Conservation (phyloP, 345 rosid species). For the Rhizophora apiculata region DNA sequence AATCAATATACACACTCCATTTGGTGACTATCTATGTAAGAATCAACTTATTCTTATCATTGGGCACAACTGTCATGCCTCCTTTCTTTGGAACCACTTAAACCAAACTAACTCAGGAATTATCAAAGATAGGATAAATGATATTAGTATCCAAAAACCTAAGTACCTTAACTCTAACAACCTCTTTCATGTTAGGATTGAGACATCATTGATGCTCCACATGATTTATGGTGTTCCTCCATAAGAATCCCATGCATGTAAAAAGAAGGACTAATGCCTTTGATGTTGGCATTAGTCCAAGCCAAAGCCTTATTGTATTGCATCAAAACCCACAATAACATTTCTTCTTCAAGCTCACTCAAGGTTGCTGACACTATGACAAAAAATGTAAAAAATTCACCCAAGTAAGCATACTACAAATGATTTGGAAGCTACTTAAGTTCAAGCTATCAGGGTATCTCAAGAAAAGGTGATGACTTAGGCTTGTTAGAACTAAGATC, state of each 20-base stretch:
- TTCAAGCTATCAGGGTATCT: no score
- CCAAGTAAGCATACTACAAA: no score
- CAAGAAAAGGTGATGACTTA: fast-evolving
- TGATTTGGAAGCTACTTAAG: no score
- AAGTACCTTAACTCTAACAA: background rate
- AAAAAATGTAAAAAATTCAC: no score
- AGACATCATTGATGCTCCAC: background rate
- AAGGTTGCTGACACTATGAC: no score
- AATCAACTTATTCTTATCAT: background rate
- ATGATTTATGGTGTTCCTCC: background rate
- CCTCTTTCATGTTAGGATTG: background rate
- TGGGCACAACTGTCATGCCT: no score
- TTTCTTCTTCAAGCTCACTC: no score
- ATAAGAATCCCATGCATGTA: background rate
- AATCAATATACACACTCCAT: background rate
- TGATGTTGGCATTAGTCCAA: no score
- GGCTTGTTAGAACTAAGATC: no score
- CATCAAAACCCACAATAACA: no score
- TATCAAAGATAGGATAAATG: background rate
- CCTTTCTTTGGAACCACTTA: background rate
- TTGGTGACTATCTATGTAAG: background rate
- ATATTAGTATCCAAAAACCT: background rate
- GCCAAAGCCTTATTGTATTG: no score
- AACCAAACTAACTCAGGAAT: background rate
- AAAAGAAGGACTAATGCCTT: no score